Conservation (phyloP, 148 eudicot species). For the Diospyros kaki region DNA sequence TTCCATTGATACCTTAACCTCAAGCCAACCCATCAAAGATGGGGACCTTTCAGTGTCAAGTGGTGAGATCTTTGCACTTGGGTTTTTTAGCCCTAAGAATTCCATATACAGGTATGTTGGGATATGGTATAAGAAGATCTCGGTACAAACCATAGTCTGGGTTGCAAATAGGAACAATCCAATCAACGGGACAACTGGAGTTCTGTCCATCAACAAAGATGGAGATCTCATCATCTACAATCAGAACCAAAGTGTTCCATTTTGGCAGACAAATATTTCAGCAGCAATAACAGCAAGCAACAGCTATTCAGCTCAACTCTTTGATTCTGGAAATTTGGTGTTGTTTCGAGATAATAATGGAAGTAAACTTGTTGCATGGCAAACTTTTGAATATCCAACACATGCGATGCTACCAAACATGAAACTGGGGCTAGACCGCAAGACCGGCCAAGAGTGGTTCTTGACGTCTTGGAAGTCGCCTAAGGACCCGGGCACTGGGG, state of each 20-base stretch:
- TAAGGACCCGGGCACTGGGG: background rate
- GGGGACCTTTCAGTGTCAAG: conserved; percentile 10
- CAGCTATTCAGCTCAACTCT: background rate
- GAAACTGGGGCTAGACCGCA: conserved; percentile 3
- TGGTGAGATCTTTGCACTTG: conserved; percentile 12
- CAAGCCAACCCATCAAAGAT: background rate
- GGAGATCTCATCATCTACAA: conserved; percentile 12
- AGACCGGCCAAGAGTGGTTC: conserved; percentile 1
- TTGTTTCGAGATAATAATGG: background rate
- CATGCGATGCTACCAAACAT: background rate
- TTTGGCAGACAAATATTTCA: background rate
- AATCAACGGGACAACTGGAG: conserved; percentile 9
- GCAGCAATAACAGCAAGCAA: too few species aligned
- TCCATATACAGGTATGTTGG: conserved; percentile 16
- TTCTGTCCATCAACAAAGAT: conserved; percentile 12
- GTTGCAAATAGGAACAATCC: conserved; percentile 26
- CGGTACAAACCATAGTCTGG: conserved; percentile 17
- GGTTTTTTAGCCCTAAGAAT: conserved; percentile 19
- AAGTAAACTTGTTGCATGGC: background rate
- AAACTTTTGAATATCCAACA: conserved; percentile 8
- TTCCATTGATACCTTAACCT: conserved; percentile 5
- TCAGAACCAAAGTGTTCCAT: background rate
- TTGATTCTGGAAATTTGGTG: conserved; percentile 5
- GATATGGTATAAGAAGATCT: conserved; percentile 20
- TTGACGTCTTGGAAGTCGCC: conserved; percentile 5